Base-by-base conservation (phyloP, 768 basidiomycete species). In the Lentinula boryana region DNA sequence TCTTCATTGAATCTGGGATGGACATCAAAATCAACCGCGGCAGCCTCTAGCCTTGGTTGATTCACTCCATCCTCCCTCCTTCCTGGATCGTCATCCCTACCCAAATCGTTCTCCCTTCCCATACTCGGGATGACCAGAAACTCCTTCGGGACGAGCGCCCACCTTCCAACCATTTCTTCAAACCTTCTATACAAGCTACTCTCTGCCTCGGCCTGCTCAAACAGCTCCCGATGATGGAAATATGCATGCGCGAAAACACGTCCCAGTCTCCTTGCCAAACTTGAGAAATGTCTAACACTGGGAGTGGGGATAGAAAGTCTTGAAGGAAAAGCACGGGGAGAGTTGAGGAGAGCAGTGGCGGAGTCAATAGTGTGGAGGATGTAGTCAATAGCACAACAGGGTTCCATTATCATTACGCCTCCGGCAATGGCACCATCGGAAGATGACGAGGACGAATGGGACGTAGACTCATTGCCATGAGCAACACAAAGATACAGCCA, bases 351-450 rank as follows among this genome's bases (percentile, higher is more conserved):
- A 1, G 94, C 91, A 0, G 92, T 95, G 3, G 94, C 93, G 65
- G 91, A 94, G 73, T 98, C 96, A 6, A 97, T 79, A 0, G 94
- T 97, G 73, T 93, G 94, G 10, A 89, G 76, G 62, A 93, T 95
- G 75, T 98, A 98, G 77, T 98, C 95, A 46, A 98, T 96, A 3
- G 96, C 96, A 70, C 92, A 95, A 73, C 96, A 99, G 84, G 94
- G 91, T 87, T 91, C 62, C 54, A 61, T 31, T 16, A 43, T 23
- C 21, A 46, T 46, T 23, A 38, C 55, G 8, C 40, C 23, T 2
- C 44, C 44, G 8, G n/a, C n/a, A 8, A 9, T 8, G 18, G n/a
- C 18, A 23, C 18, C 12, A n/a, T 46, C 44, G 9, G 44, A 43
- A 43, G 41, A 44, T 10, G 43, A 18, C 7, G 43, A 46, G 6